A percentile compares a stretch with the other conserved stretches of the same genome.
These are phyloP conservation scores for Rhododendron ovatum DNA, from an alignment of 148 eudicot genomes.

Conservation along the genomic window DNA sequence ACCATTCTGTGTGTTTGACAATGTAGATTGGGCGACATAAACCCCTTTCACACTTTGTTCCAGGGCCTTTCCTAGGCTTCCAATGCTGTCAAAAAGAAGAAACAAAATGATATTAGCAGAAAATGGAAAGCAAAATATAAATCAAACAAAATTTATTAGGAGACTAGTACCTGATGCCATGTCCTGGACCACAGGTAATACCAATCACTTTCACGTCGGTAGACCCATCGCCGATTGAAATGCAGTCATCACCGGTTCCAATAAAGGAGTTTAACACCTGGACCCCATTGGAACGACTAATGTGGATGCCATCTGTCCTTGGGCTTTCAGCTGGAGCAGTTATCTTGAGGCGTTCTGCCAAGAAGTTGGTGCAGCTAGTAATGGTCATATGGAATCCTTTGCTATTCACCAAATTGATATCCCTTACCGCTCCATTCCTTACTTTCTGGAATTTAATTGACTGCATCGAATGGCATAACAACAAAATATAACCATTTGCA, in stretches of 20 bases:
- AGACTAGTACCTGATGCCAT: slow-evolving; percentile 49
- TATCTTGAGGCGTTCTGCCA: slow-evolving; percentile 27
- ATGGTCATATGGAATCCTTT: slow-evolving; percentile 29
- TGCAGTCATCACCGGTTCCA: slow-evolving; percentile 55
- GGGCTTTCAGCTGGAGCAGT: slow-evolving; percentile 36
- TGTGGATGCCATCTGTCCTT: slow-evolving; percentile 58
- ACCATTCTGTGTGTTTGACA: slow-evolving; percentile 41
- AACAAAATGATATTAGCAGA: neutral
- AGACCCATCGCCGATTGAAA: slow-evolving; percentile 49
- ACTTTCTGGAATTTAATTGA: neutral
- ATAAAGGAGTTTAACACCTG: slow-evolving; percentile 26
- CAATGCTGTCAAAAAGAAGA: slow-evolving; percentile 17
- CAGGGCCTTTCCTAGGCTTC: slow-evolving; percentile 40
- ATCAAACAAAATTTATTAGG: neutral
- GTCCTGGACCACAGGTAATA: slow-evolving; percentile 55
- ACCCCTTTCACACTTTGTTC: slow-evolving; percentile 34
- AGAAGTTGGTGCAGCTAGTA: slow-evolving; percentile 26
- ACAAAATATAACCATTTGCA: neutral
- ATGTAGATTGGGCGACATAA: slow-evolving; percentile 32
- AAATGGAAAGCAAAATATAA: neutral
- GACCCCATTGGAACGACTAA: slow-evolving; percentile 29
- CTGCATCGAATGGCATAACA: neutral
- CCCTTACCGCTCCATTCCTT: neutral
- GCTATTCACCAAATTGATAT: neutral
- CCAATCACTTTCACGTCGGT: slow-evolving; percentile 17